Conservation (phyloP, 345 rosid genomes). For the Sonneratia caseolaris region DNA sequence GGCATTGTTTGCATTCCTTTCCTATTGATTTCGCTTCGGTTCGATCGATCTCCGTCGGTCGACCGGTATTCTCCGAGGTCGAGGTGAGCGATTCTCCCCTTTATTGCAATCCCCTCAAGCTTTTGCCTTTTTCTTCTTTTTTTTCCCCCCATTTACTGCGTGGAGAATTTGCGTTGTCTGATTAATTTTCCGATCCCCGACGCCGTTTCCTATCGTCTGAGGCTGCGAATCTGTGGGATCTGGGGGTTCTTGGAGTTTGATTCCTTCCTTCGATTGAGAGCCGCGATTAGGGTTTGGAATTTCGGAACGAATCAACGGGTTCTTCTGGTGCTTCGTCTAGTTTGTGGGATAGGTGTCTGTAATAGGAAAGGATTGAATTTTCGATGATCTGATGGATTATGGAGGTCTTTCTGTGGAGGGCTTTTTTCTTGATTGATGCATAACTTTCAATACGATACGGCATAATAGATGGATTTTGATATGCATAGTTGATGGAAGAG, state of each 20-base stretch:
- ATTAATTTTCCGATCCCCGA: neutral
- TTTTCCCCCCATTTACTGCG: neutral
- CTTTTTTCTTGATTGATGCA: neutral
- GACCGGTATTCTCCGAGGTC: neutral
- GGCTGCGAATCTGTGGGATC: neutral
- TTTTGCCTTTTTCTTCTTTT: neutral
- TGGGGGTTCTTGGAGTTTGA: neutral
- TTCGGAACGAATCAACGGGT: too few relatives aligned
- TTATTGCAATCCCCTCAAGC: neutral
- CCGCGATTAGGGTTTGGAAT: neutral
- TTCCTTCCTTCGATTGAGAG: neutral
- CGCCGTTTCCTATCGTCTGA: neutral
- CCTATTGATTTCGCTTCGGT: neutral
- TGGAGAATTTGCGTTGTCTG: neutral
- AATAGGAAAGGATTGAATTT: neutral
- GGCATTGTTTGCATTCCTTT: neutral
- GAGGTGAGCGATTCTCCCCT: neutral
- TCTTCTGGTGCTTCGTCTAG: neutral
- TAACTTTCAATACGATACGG: neutral
- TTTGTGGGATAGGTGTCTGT: neutral
- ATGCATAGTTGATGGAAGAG: neutral
- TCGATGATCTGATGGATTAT: neutral
- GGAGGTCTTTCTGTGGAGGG: neutral
- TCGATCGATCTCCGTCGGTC: constrained; percentile 2
- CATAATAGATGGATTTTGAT: neutral